A percentile compares a stretch with the other conserved stretches of the same genome.
phyloP scores from a whole-genome alignment of 108 stramenopile species.

The Pseudonitzschia multistriata region DNA sequence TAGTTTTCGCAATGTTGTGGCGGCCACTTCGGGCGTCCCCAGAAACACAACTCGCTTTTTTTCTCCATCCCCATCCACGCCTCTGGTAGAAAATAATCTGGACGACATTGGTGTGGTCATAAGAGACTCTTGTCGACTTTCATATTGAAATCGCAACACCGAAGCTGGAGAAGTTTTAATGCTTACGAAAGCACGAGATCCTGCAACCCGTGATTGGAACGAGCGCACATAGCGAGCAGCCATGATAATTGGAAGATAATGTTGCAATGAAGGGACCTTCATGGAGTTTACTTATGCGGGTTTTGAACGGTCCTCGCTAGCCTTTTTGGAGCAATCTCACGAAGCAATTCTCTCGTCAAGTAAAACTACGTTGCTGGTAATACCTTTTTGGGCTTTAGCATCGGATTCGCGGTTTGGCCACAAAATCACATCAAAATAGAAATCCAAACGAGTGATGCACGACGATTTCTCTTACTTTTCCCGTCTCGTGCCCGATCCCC shows the following conservation, averaged over 20 bases:
- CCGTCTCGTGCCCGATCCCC: no score
- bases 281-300: neutral
- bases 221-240: conserved; percentile 12
- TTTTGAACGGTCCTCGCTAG: neutral
- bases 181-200: neutral
- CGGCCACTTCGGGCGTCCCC: conserved; percentile 96
- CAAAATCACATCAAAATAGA: neutral
- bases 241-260: neutral
- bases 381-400: no score
- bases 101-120: neutral
- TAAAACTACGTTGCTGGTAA: no score
- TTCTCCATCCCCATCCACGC: neutral
- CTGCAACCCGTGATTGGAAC: neutral
- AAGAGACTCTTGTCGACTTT: neutral
- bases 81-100: conserved; percentile 7
- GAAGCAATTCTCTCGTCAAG: no score
- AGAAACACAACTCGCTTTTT: conserved; percentile 88
- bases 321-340: neutral
- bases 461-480: neutral
- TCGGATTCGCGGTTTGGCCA: no score
- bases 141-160: neutral
- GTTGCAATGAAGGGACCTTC: neutral
- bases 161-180: neutral
- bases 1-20: conserved; percentile 75
- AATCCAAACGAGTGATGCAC: neutral